A percentile compares a stretch with the other conserved stretches of the same genome.
These are phyloP conservation scores for Aphanomyces euteiches DNA, from an alignment of 352 stramenopile genomes.

Conservation along the genomic window DNA sequence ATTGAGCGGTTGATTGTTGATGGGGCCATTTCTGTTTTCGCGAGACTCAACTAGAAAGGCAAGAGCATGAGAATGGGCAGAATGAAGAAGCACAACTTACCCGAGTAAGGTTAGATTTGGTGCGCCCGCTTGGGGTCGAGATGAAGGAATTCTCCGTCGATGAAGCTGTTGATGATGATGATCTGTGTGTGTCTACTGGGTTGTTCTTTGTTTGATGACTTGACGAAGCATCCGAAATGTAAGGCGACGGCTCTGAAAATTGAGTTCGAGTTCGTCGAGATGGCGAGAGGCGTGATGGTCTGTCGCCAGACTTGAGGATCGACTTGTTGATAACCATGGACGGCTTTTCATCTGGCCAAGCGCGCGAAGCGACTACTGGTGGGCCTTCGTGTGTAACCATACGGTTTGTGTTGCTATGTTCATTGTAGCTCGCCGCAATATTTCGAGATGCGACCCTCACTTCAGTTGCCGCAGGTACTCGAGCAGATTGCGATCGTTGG, in stretches of 20 bases:
- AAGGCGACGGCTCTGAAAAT: conserved; percentile 9
- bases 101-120: neutral
- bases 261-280: neutral
- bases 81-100: neutral
- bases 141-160: conserved; percentile 1
- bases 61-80: neutral
- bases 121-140: neutral
- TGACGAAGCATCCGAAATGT: neutral
- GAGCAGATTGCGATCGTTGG: conserved; percentile 13
- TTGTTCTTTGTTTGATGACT: neutral
- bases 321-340: neutral
- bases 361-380: neutral
- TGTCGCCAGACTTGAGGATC: conserved; percentile 30
- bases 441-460: neutral
- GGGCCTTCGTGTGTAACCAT: neutral
- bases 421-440: neutral
- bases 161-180: conserved; percentile 7
- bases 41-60: neutral
- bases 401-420: neutral
- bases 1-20: neutral
- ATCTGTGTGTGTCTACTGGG: neutral
- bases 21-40: neutral
- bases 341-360: neutral
- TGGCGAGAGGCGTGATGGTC: neutral
- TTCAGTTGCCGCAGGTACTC: neutral